Evolutionary conservation across 805 yeast genomes (phyloP).

Genomic region (Blastobotrys attinorum): DNA sequence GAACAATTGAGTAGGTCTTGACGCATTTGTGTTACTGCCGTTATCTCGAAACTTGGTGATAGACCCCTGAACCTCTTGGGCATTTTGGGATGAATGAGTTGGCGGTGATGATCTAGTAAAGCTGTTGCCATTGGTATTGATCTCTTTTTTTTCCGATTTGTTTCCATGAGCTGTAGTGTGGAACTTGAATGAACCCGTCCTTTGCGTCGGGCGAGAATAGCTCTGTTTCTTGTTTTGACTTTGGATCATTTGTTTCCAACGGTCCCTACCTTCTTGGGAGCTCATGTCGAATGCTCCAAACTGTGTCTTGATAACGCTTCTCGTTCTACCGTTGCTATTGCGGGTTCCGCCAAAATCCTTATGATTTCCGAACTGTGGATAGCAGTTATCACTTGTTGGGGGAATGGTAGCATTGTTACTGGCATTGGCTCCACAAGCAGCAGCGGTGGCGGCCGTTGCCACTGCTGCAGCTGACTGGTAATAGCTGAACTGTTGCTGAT

Average conservation of each 20-base stretch:
- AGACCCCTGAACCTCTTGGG: too few relatives aligned
- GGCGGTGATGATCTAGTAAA: not conserved
- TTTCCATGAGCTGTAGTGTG: not conserved
- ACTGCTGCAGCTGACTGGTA: not conserved
- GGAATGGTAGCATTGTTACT: too few relatives aligned
- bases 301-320: conserved; percentile 6
- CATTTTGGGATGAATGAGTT: not conserved
- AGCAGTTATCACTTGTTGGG: too few relatives aligned
- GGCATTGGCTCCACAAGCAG: not conserved
- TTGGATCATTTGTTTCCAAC: conserved; percentile 5
- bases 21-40: not conserved
- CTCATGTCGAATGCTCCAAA: conserved; percentile 10
- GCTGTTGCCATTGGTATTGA: too few relatives aligned
- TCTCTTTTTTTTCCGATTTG: too few relatives aligned
- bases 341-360: too few relatives aligned
- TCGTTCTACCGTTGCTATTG: too few relatives aligned
- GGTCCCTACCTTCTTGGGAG: conserved; percentile 10
- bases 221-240: not conserved
- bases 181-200: not conserved
- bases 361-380: too few relatives aligned
- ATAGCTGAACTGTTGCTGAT: not conserved
- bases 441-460: not conserved
- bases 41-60: too few relatives aligned
- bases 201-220: too few relatives aligned
- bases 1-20: not conserved